Evolutionary conservation across 805 yeast genomes (phyloP), one percentile per base, ranked within the genome.

Genomic region (Soucietia sequanensis): DNA sequence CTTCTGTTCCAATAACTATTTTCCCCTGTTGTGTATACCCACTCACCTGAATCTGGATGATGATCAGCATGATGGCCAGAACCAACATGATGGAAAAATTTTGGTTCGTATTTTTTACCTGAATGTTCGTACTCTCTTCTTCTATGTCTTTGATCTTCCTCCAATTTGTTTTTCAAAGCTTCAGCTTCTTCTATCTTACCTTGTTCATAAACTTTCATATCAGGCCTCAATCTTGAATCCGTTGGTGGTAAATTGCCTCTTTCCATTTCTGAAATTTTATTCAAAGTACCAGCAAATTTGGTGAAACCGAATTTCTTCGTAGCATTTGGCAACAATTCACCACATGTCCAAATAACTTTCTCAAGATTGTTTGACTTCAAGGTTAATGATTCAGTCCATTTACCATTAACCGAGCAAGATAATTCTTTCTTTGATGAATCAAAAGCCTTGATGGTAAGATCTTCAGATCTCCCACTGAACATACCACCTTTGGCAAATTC

Each of bases 161-260:
- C 99, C 13, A 90, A 64, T 23, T 70, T 62, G 25, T 78, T 56
- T 54, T 93, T 93, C 42, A 77, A 44, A 1, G 43, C 48, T 54
- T 91, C 97, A 0, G 98, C 96, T 34, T 68, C 60, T 14, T 78
- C 86, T 8, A 81, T 62, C 15, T 78, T 65, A 2, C 89, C 93
- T 12, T 72, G 54, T 52, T 87, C 95, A 47, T 87, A 88, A 2
- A 67, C 59, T 28, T 75, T 65, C 52, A 88, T 78, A 56, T 93
- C 99, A 0, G 97, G 98, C 52, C 99, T 75, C 29, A 80, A 60
- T 52, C 99, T 76, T 6, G 96, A 84, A 56, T 93, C 99, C 0
- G 93, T 86, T 3, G 90, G 90, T 5, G 97, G 83, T 25, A 90
- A 47, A 2, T 59, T 35, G 2, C 66, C 83, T 19, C 70, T 42